These are phyloP conservation scores for Daedaleopsis sinensis DNA, from an alignment of 768 basidiomycete genomes.

Conservation along the genomic window DNA sequence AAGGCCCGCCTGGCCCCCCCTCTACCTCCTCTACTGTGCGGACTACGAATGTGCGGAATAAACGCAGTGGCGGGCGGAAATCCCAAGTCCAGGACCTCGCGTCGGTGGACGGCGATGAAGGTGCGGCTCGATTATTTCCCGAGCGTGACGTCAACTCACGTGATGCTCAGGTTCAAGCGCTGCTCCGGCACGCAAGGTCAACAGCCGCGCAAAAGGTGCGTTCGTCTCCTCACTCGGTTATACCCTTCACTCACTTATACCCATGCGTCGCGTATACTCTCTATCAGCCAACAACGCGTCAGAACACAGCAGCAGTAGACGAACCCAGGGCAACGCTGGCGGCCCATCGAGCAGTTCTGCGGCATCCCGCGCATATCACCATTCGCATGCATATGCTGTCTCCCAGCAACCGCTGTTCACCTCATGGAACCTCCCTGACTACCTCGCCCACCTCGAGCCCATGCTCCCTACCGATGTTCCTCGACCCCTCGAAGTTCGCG, in stretches of 20 bases:
- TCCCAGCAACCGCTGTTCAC: slow-evolving; percentile 80
- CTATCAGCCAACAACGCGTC: slow-evolving; percentile 34
- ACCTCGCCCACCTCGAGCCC: slow-evolving; percentile 82
- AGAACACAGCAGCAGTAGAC: slow-evolving; percentile 51
- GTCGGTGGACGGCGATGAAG: slow-evolving; percentile 63
- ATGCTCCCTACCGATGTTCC: slow-evolving; percentile 81
- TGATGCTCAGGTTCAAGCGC: slow-evolving; percentile 42
- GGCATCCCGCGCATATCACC: slow-evolving; percentile 67
- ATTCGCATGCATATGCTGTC: slow-evolving; percentile 78
- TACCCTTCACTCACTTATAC: slow-evolving; percentile 23
- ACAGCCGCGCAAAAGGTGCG: slow-evolving; percentile 41
- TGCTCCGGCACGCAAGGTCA: slow-evolving; percentile 36
- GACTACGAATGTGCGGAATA: slow-evolving; percentile 30
- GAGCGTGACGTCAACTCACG: slow-evolving; percentile 36
- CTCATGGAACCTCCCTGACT: slow-evolving; percentile 92
- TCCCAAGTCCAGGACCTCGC: slow-evolving; percentile 32
- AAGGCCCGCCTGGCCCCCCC: slow-evolving; percentile 19
- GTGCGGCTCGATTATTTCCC: slow-evolving; percentile 38
- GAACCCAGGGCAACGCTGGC: slow-evolving; percentile 47
- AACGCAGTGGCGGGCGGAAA: slow-evolving; percentile 34
- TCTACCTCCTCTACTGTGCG: slow-evolving; percentile 26
- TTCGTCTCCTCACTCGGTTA: slow-evolving; percentile 26
- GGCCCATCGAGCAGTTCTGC: slow-evolving; percentile 31
- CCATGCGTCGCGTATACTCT: slow-evolving; percentile 13
- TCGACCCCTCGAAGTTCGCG: slow-evolving; percentile 71